Evolutionary conservation across 2,329 filamentous ascomycete genomes (phyloP), one percentile per base, ranked within the genome.

Genomic region (Colletotrichum tanaceti): DNA sequence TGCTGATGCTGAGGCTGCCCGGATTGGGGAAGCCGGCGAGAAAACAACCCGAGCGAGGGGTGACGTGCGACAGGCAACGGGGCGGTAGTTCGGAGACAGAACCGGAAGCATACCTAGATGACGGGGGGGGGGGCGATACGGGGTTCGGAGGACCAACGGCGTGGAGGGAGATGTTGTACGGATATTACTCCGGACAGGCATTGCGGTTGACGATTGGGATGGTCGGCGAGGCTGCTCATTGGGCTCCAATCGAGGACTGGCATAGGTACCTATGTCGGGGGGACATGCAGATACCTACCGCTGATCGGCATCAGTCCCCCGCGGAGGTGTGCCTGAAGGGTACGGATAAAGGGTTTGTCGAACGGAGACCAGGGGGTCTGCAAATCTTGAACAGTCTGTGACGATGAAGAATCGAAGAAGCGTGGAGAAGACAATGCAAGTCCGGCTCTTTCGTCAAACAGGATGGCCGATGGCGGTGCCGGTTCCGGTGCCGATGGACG

Each of bases 181-280:
- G n/a, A n/a, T n/a, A n/a, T n/a, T n/a, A n/a, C n/a, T n/a, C n/a
- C n/a, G n/a, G n/a, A n/a, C n/a, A n/a, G n/a, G n/a, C n/a, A n/a
- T n/a, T n/a, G n/a, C n/a, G n/a, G n/a, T 28, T 28, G 63, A 65
- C 59, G 63, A 47, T 54, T 46, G 47, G 28, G 46, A 55, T 28
- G 28, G 28, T 28, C 28, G 43, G 43, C 10, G 43, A 66, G 50
- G 63, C 58, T 46, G 64, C 43, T 63, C 22, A 63, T 67, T 67
- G 64, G 58, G 43, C 58, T 57, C 49, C 38, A 24, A 35, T 28
- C 16, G 58, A 52, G 46, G 28, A 58, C 50, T 62, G 50, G 18
- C 18, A 28, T 16, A 35, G n/a, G n/a, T n/a, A n/a, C n/a, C n/a
- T 35, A 18, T 41, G 44, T 49, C 58, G 64, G 58, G 58, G 58